Conservation (phyloP, 1,284 basidiomycete species). For the Gomphus sp. region DNA sequence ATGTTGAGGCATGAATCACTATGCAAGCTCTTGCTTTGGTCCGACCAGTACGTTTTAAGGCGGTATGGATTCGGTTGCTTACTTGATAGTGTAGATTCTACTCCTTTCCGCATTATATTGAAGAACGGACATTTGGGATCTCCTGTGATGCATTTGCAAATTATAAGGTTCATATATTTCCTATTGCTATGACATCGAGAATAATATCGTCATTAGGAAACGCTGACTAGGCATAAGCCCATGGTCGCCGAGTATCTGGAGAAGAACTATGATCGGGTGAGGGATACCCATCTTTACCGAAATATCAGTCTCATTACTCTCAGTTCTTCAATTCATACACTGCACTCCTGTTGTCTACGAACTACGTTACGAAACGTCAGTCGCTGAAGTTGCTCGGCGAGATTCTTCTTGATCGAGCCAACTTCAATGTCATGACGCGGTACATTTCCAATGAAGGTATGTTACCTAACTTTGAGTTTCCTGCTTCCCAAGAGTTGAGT, state of each 20-base stretch:
- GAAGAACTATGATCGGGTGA: constrained; percentile 88
- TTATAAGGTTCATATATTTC: constrained; percentile 50
- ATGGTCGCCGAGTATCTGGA: constrained; percentile 97
- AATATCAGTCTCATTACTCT: background rate
- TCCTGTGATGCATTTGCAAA: constrained; percentile 97
- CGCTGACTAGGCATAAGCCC: constrained; percentile 88
- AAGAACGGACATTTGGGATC: constrained; percentile 95
- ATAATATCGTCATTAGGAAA: constrained; percentile 40
- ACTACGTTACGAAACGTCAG: constrained; percentile 99
- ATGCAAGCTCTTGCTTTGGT: constrained; percentile 85
- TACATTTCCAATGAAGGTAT: constrained; percentile 76
- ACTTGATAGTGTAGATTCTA: constrained; percentile 64
- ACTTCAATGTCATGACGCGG: constrained; percentile 98
- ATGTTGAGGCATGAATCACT: constrained; percentile 93
- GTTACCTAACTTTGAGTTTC: background rate
- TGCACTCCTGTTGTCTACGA: constrained; percentile 83
- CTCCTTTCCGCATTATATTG: constrained; percentile 94
- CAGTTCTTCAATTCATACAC: constrained; percentile 96
- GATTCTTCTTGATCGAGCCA: constrained; percentile 93
- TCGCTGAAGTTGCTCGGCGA: constrained; percentile 97
- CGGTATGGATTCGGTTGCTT: background rate
- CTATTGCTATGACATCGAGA: background rate
- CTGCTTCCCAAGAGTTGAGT: constrained; percentile 37
- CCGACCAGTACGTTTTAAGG: constrained; percentile 67
- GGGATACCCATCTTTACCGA: constrained; percentile 20